Base-by-base conservation (phyloP, 2,329 filamentous ascomycete species). In the Stagonosporopsis rhizophila region DNA sequence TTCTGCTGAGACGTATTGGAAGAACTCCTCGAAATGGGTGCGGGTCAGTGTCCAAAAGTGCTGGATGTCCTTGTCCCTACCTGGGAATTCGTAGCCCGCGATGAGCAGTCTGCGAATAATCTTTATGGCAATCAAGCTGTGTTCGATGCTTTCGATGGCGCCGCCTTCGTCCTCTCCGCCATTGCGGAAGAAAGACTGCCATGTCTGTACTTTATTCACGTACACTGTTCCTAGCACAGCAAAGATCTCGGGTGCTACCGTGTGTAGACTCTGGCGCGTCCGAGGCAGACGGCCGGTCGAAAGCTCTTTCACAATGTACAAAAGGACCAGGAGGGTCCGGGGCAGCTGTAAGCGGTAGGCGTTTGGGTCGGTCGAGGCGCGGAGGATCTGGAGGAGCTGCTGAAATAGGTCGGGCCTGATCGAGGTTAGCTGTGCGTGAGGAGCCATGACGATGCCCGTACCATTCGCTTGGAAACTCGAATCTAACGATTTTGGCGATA, bases 401-500 rank as follows among this genome's bases (percentile, higher is more conserved):
- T 75, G 68, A 58, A 79, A 77, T 2, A 79, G 61, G 32, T 75
- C 70, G 34, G 76, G 74, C 70, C 77, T 76, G 42, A 12, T 15
- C 6, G 37, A 8, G 34, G 45, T 73, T 23, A 73, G 66, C n/a
- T 1, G 56, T 9, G n/a, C n/a, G n/a, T n/a, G n/a, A n/a, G n/a
- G 15, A 35, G 35, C 11, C 30, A 22, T 2, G 22, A 34, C 11
- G 14, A 4, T 11, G 7, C 37, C 51, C 57, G 53, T 70, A 83
- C 95, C 95, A 99, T 58, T 96, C 90, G 46, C 85, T 80, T 1
- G 94, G 94, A 74, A 91, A 98, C 74, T 98, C 95, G 74, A 92
- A 90, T 55, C 95, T 85, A 56, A 95, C 84, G 54, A 98, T 88
- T 77, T 96, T 98, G 15, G 93, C 90, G 39, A 92, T 82, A 52